Base-by-base conservation (phyloP, 1,139 yeast species). In the Kazachstania sp. region DNA sequence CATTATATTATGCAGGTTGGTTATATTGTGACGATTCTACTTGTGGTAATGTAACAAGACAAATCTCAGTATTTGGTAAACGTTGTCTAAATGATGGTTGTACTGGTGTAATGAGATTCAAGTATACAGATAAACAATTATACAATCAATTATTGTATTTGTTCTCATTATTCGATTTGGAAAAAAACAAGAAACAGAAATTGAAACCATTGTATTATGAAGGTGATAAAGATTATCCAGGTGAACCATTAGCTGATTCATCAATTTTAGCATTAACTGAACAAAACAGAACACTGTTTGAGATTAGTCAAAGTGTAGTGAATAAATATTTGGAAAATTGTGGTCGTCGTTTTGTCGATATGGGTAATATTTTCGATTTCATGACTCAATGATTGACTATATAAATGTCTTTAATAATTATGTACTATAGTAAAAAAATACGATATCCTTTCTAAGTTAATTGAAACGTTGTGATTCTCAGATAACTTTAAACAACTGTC, bases 261-360 rank as follows among this genome's bases (percentile, higher is more conserved):
- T 83, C 82, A 53, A 64, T 84, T 15, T 78, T 74, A 47, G 92
- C 92, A 0, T 69, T 87, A 44, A 83, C 86, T 1, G 96, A 86
- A 61, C 95, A 86, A 59, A 88, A 88, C 61, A 71, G 90, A 46
- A 79, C 70, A 15, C 60, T 77, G 34, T 84, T 90, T 59, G 74
- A 66, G n/a, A 58, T 68, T 12, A 75, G 80, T 54, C 73, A 77
- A 45, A 70, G 71, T n/a, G 82, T 87, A 6, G 83, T 86, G 1
- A 78, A 79, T 53, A 82, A 82, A 65, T 92, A 92, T 58, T 70
- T 92, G 59, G 72, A 73, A 46, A 86, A 86, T 54, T 86, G 95
- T 68, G 97, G 96, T 12, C 82, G 97, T 57, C 77, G 97, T 46
- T 90, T 83, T 65, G 97, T 92, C 41, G 87, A 87, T 61, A 82